Evolutionary conservation across 805 yeast species (phyloP), one percentile per base, ranked within the genome.

Genomic region (Barnettozyma californica): DNA sequence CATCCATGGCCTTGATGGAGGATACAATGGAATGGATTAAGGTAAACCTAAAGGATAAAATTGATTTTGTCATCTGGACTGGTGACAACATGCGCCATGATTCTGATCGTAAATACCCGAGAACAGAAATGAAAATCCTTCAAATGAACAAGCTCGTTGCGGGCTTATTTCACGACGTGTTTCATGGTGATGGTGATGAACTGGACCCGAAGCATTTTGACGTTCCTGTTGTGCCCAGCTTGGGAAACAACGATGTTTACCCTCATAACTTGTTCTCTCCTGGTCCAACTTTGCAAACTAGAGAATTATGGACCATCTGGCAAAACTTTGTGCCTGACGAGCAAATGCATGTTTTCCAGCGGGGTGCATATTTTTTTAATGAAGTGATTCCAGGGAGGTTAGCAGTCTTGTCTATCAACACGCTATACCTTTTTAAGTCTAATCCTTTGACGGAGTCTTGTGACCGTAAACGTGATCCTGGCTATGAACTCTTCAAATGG

Each of bases 71-170:
- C 11, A 76, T 88, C 13, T 88, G 96, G 96, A 87, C 96, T 0
- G 96, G 96, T 29, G 96, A 88, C 66, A 88, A 87, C 58, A 78
- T 86, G 41, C 74, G 95, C 48, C 96, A 87, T 63, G 95, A 87
- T 63, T 85, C 83, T 58, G 96, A 87, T 66, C 71, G 95, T 61
- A 62, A 63, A 19, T 67, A 68, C 58, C 96, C 96, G 2, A 76
- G 96, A 69, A 78, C 87, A 1, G 95, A 87, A 59, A 59, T 61
- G 49, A 79, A 81, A 48, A 88, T 88, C 41, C 78, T 87, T 53
- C 83, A 81, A 11, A 74, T 83, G 79, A 87, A 87, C 61, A 73
- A 75, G 52, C 54, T 70, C 25, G 77, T 86, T 9, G 74, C 88
- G 5, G 68, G 70, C 18, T 56, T 72, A 48, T 74, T 87, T 70